Base-by-base conservation (phyloP, 371 early-diverging fungal genomes). In the Apophysomyces ossiformis region DNA sequence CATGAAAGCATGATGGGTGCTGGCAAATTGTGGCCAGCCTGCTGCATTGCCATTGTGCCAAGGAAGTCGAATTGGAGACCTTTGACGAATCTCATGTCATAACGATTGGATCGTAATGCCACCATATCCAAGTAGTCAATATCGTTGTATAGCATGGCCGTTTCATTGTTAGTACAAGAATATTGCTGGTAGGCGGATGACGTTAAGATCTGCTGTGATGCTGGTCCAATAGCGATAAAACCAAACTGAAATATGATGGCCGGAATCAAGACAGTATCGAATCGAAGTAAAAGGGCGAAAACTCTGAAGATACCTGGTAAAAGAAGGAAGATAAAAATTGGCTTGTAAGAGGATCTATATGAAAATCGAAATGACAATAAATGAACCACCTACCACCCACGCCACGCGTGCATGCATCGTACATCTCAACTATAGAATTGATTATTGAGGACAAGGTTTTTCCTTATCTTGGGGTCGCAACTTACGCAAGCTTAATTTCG, bases 321-420 rank as follows among this genome's bases (percentile, higher is more conserved):
- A 26, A 13, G 11, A 58, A 60, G 15, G 4, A 36, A 0, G 16
- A 26, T n/a, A 60, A 60, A 60, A 60, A 60, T 37, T 13, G 13
- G 13, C 41, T 8, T 41, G 41, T 13, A 41, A 13, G 13, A 41
- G 32, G 2, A 2, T 1, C 32, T 26, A 26, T 26, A 26, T 26
- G 3, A 26, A 26, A 26, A 26, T 26, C 32, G 32, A 26, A 26
- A 26, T 26, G 32, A 26, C 3, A 26, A 2, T 26, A 26, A 26
- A 26, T 2, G 32, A 26, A 26, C 0, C 32, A 32, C 7, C 37
- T 58, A 45, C 67, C 68, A 9, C 68, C 68, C 13, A 68, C 11
- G 9, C 68, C 68, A 18, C 68, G 64, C 12, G 64, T 63, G 37
- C 56, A 58, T 9, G 68, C 63, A 56, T 68, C 60, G 63, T 63